phyloP scores from a whole-genome alignment of 108 stramenopile species.

The Nitzschia sp. region DNA sequence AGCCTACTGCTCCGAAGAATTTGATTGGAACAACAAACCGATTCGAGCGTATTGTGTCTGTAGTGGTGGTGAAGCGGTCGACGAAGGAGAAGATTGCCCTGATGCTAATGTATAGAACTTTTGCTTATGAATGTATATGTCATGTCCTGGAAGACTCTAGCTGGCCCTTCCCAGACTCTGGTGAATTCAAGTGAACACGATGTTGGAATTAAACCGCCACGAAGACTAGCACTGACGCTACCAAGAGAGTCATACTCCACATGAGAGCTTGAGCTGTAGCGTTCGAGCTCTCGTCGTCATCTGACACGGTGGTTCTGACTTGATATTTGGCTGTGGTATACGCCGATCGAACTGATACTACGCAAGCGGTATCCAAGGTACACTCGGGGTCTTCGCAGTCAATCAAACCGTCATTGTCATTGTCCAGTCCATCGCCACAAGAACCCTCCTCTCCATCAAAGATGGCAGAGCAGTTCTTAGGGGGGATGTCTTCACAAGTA shows the following conservation, averaged over 20 bases:
- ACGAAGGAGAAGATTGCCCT: neutral
- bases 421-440: slow-evolving; percentile 10
- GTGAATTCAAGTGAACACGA: no score
- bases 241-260: no score
- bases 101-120: no score
- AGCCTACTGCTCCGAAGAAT: neutral
- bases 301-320: no score
- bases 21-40: neutral
- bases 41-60: neutral
- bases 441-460: slow-evolving; percentile 6
- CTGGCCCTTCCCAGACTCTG: no score
- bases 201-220: no score
- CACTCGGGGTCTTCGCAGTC: slow-evolving; percentile 8
- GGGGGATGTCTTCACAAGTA: neutral
- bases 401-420: slow-evolving; percentile 5
- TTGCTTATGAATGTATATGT: no score
- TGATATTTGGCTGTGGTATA: neutral
- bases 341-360: neutral
- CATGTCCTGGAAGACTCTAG: no score
- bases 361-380: neutral
- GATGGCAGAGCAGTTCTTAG: slow-evolving; percentile 5
- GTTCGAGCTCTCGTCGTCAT: no score
- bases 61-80: neutral
- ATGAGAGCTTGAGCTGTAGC: no score
- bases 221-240: no score